Conservation (phyloP, 148 eudicot genomes). For the Bassia scoparia region DNA sequence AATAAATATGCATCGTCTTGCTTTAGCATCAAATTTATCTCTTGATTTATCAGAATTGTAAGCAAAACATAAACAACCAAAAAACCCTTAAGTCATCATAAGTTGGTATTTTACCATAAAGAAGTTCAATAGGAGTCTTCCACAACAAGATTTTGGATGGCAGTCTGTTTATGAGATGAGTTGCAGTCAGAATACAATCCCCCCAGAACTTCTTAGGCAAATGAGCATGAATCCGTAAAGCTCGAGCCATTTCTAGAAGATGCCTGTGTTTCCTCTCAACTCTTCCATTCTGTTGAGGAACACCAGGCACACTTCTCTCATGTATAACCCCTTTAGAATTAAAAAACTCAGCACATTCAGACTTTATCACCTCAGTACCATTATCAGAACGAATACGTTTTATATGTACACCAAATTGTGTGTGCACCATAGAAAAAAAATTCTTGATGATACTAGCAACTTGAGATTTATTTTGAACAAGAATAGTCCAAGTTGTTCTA, state of each 20-base stretch:
- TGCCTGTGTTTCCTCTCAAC: neutral
- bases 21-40: too few species aligned
- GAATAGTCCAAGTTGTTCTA: neutral
- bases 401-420: neutral
- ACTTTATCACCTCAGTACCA: neutral
- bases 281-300: conserved; percentile 13
- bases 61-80: neutral
- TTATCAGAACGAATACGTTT: neutral
- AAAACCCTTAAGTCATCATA: neutral
- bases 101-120: neutral
- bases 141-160: neutral
- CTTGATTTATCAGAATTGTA: accelerated
- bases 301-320: neutral
- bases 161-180: neutral
- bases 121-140: neutral
- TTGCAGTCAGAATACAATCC: neutral
- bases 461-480: neutral
- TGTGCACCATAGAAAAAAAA: neutral
- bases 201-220: too few species aligned
- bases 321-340: neutral
- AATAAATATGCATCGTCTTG: neutral
- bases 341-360: neutral
- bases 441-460: neutral
- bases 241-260: neutral
- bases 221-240: neutral